A percentile compares a stretch with the other conserved stretches of the same genome.
phyloP scores from a whole-genome alignment of 2,329 filamentous ascomycete genomes.

The Trichothecium sympodiale region DNA sequence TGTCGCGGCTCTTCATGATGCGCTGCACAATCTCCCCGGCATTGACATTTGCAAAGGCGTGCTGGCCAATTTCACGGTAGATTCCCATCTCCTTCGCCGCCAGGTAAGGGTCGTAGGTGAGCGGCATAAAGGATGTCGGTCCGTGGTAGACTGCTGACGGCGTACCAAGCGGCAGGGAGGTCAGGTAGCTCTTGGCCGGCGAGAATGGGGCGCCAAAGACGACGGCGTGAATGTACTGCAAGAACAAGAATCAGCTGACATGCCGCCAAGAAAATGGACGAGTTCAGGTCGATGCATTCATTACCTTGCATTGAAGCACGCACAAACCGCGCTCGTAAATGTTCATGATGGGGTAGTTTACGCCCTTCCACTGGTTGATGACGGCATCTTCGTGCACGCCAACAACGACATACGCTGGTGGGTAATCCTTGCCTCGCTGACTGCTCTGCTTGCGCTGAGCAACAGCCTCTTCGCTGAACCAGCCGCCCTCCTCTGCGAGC shows the following conservation, averaged over 20 bases:
- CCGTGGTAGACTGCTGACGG: conserved; percentile 87
- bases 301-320: conserved; percentile 84
- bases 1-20: conserved; percentile 74
- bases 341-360: conserved; percentile 99
- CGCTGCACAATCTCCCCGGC: conserved; percentile 83
- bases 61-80: conserved; percentile 65
- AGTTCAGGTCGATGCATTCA: too few species aligned
- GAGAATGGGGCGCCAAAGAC: conserved; percentile 86
- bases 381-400: conserved; percentile 91
- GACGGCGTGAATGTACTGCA: conserved; percentile 73
- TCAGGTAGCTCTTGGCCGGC: conserved; percentile 69
- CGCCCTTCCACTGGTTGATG: conserved; percentile 91
- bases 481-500: conserved; percentile 55
- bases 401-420: conserved; percentile 77
- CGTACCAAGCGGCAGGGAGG: conserved; percentile 58
- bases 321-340: conserved; percentile 93
- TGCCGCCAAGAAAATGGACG: conserved; percentile 14
- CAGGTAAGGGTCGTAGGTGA: conserved; percentile 70
- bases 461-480: conserved; percentile 58
- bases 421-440: conserved; percentile 54
- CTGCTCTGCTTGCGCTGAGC: conserved; percentile 48
- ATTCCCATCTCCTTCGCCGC: conserved; percentile 75
- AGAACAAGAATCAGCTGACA: too few species aligned
- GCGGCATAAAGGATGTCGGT: conserved; percentile 81
- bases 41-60: conserved; percentile 80